Percentiles rank a stretch among this genome's conserved stretches.
Evolutionary conservation across 2,329 filamentous ascomycete genomes (phyloP).

Genomic region (Erysiphe pulchra): DNA sequence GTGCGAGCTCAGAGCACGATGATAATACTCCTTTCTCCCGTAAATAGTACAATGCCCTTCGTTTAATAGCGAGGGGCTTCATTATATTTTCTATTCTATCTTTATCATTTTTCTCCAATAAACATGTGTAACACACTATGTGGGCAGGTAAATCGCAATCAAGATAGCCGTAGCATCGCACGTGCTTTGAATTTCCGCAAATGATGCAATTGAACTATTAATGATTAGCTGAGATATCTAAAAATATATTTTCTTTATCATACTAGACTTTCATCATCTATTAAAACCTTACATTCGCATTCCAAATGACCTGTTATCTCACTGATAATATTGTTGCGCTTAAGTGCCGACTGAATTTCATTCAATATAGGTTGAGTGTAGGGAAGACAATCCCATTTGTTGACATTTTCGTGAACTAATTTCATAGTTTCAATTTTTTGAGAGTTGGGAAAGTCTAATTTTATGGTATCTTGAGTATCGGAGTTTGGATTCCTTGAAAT

Average conservation of each 20-base stretch:
- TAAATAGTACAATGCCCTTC: slow-evolving; percentile 5
- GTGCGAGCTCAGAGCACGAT: slow-evolving; percentile 2
- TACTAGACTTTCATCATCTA: slow-evolving; percentile 2
- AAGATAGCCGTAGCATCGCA: slow-evolving; percentile 8
- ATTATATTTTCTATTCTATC: not conserved
- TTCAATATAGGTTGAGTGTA: slow-evolving; percentile 1
- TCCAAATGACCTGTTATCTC: not conserved
- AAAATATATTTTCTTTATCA: not conserved
- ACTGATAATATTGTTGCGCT: not conserved
- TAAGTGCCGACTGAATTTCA: not conserved
- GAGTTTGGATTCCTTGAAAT: slow-evolving; percentile 1
- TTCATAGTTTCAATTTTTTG: not conserved
- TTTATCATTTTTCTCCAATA: slow-evolving; percentile 1
- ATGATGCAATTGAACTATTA: slow-evolving; percentile 6
- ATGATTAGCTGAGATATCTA: not conserved
- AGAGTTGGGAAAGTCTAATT: not conserved
- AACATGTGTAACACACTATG: slow-evolving; percentile 6
- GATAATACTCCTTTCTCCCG: slow-evolving; percentile 1
- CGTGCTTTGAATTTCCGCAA: slow-evolving; percentile 5
- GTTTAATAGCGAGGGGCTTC: slow-evolving; percentile 2
- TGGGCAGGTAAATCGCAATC: not conserved
- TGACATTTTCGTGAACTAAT: not conserved
- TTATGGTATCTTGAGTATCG: slow-evolving; percentile 5
- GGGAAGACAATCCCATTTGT: not conserved
- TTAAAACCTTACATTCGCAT: slow-evolving; percentile 4